Evolutionary conservation across 2,329 filamentous ascomycete species (phyloP).

Genomic region (Scortechinia acanthostroma): DNA sequence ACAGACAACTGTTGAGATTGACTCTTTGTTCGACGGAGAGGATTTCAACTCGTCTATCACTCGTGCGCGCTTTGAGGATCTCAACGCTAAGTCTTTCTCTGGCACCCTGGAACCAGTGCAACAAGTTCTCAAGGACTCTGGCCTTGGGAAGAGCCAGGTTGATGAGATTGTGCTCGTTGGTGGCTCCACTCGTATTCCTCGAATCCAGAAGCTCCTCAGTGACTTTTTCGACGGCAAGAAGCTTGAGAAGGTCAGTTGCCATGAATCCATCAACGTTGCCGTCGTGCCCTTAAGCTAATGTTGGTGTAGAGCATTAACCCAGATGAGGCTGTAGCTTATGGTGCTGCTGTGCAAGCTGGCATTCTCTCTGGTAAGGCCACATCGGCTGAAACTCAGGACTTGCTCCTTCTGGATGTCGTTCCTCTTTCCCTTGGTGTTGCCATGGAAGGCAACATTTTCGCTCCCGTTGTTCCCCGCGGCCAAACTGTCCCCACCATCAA

Average conservation of each 20-base stretch:
- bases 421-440: constrained; percentile 96
- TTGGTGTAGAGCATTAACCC: constrained; percentile 79
- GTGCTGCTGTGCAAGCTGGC: constrained; percentile 96
- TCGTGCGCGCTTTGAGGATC: constrained; percentile 96
- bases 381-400: constrained; percentile 86
- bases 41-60: constrained; percentile 97
- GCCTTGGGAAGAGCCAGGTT: constrained; percentile 80
- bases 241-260: constrained; percentile 83
- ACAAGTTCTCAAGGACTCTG: constrained; percentile 91
- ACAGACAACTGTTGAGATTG: constrained; percentile 96
- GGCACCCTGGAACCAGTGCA: constrained; percentile 91
- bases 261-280: constrained; percentile 14
- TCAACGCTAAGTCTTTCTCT: constrained; percentile 91
- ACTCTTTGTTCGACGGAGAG: constrained; percentile 95
- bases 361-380: constrained; percentile 97
- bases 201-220: constrained; percentile 96
- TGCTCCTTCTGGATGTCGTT: constrained; percentile 91
- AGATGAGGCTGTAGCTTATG: constrained; percentile 97
- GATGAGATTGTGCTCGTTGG: constrained; percentile 98
- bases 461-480: constrained; percentile 79
- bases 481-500: constrained; percentile 73
- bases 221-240: constrained; percentile 99
- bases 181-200: constrained; percentile 97
- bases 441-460: constrained; percentile 99
- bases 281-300: constrained; percentile 5